phyloP scores from a whole-genome alignment of 352 stramenopile species.

The Globisporangium cylindrosporum region DNA sequence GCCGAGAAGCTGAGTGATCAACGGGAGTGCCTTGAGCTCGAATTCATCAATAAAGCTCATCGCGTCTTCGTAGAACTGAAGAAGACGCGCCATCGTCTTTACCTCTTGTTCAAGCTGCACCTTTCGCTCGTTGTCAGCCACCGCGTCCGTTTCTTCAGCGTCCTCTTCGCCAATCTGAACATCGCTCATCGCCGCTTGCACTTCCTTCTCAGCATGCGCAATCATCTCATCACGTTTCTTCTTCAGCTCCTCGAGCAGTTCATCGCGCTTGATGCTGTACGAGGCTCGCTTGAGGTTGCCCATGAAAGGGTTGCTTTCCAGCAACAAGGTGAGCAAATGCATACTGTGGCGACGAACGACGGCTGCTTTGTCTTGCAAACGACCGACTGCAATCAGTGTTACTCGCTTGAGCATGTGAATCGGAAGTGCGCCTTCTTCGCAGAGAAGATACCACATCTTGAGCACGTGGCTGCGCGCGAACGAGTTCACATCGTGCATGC shows the following conservation, averaged over 20 bases:
- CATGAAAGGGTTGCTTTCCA: slow-evolving; percentile 96
- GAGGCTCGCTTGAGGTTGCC: slow-evolving; percentile 82
- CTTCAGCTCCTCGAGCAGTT: slow-evolving; percentile 63
- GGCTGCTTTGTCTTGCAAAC: slow-evolving; percentile 93
- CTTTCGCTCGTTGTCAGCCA: slow-evolving; percentile 37
- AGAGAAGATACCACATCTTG: slow-evolving; percentile 88
- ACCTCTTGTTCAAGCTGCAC: slow-evolving; percentile 64
- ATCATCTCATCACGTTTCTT: slow-evolving; percentile 75
- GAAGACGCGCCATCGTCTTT: slow-evolving; percentile 66
- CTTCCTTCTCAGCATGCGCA: slow-evolving; percentile 70
- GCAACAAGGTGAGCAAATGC: slow-evolving; percentile 83
- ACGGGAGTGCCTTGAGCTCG: slow-evolving; percentile 67
- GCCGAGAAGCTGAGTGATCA: slow-evolving; percentile 86
- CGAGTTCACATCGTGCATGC: slow-evolving; percentile 91
- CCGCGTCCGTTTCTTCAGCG: background rate
- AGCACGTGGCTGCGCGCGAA: slow-evolving; percentile 91
- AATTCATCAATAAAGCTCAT: slow-evolving; percentile 92
- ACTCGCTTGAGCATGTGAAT: slow-evolving; percentile 80
- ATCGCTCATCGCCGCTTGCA: slow-evolving; percentile 54
- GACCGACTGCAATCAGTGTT: slow-evolving; percentile 78
- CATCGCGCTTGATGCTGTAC: slow-evolving; percentile 80
- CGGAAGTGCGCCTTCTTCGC: slow-evolving; percentile 83
- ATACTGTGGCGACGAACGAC: slow-evolving; percentile 89
- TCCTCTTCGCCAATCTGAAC: slow-evolving; percentile 16
- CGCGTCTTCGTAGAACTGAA: slow-evolving; percentile 92